These are phyloP conservation scores for Cladosporium sp. DNA, from an alignment of 2,329 filamentous ascomycete genomes.

Conservation along the genomic window DNA sequence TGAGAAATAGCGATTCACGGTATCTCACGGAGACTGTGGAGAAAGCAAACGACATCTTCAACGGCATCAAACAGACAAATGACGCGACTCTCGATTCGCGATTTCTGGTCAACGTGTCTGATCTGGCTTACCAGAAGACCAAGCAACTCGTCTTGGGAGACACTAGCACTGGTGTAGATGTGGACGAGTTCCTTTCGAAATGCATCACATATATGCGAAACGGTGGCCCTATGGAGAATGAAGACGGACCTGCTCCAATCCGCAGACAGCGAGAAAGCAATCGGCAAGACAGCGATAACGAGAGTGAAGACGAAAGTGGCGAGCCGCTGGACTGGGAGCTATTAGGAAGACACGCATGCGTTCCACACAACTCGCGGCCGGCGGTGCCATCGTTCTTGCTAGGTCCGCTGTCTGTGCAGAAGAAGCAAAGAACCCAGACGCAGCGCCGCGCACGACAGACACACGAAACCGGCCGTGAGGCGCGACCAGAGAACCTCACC, in stretches of 20 bases:
- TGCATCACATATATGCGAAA: slow-evolving; percentile 80
- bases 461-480: slow-evolving; percentile 63
- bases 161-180: slow-evolving; percentile 69
- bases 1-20: slow-evolving; percentile 57
- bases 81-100: slow-evolving; percentile 89
- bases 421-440: slow-evolving; percentile 66
- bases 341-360: slow-evolving; percentile 71
- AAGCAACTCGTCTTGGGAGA: slow-evolving; percentile 70
- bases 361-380: slow-evolving; percentile 69
- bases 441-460: slow-evolving; percentile 69
- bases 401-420: slow-evolving; percentile 84
- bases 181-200: slow-evolving; percentile 89
- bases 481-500: slow-evolving; percentile 71
- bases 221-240: slow-evolving; percentile 52
- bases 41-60: slow-evolving; percentile 53
- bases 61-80: slow-evolving; percentile 72
- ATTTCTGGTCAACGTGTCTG: slow-evolving; percentile 75
- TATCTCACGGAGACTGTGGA: slow-evolving; percentile 23
- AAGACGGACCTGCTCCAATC: slow-evolving; percentile 31
- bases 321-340: slow-evolving; percentile 84
- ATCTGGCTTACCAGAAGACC: slow-evolving; percentile 75
- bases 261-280: slow-evolving; percentile 16
- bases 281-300: slow-evolving; percentile 37
- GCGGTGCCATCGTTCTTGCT: slow-evolving; percentile 79
- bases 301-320: slow-evolving; percentile 61